phyloP scores from a whole-genome alignment of 768 basidiomycete genomes.

The Chiua virens region DNA sequence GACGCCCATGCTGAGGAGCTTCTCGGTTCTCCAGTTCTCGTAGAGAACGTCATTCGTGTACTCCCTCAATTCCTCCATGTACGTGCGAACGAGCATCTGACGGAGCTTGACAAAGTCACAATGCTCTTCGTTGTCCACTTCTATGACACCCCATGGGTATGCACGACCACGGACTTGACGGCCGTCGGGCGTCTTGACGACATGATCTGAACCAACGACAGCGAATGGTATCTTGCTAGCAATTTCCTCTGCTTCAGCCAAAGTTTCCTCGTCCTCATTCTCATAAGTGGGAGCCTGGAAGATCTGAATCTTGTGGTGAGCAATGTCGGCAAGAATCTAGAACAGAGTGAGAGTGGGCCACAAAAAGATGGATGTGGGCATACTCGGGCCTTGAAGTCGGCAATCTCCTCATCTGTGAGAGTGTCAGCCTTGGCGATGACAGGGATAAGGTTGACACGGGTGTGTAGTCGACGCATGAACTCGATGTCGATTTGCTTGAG shows the following conservation, averaged over 20 bases:
- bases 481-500: conserved; percentile 98
- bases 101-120: conserved; percentile 99
- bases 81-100: conserved; percentile 98
- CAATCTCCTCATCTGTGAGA: conserved; percentile 93
- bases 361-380: conserved; percentile 17
- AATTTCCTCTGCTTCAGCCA: conserved; percentile 97
- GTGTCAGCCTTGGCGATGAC: conserved; percentile 99
- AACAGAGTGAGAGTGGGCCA: not conserved
- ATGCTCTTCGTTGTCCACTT: conserved; percentile 99
- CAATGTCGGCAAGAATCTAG: conserved; percentile 90
- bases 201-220: conserved; percentile 89
- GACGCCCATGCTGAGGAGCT: conserved; percentile 95
- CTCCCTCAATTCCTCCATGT: conserved; percentile 99
- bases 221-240: conserved; percentile 98
- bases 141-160: conserved; percentile 99
- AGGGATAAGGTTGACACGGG: conserved; percentile 97
- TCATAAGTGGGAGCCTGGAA: conserved; percentile 98
- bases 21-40: conserved; percentile 98
- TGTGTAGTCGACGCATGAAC: conserved; percentile 97
- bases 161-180: conserved; percentile 91
- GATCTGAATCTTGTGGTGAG: conserved; percentile 93
- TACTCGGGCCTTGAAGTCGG: conserved; percentile 91
- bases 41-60: conserved; percentile 95
- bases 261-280: conserved; percentile 97
- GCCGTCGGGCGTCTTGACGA: conserved; percentile 82